These are phyloP conservation scores for Sugiyamaella floridensis DNA, from an alignment of 805 yeast species.

Conservation along the genomic window DNA sequence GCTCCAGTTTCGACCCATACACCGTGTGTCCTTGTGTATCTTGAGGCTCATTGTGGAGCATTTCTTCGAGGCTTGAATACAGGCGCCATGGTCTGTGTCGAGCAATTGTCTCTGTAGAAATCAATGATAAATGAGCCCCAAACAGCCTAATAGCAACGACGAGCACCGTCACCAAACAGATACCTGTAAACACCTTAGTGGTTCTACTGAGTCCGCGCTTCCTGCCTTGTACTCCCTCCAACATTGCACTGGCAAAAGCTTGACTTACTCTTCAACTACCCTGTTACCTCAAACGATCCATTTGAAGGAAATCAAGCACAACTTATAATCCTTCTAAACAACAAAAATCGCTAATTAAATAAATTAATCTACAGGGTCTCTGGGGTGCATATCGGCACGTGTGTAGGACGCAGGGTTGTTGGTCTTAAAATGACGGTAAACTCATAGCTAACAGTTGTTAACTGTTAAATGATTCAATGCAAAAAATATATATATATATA, in stretches of 20 bases:
- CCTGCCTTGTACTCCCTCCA: too few species aligned
- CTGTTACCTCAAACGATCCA: neutral
- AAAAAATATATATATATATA: conserved; percentile 1
- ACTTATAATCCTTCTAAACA: neutral
- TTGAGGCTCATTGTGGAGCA: neutral
- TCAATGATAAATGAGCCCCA: neutral
- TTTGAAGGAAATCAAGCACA: neutral
- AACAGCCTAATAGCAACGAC: neutral
- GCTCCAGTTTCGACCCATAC: conserved; percentile 15
- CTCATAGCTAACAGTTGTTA: neutral
- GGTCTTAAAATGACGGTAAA: neutral
- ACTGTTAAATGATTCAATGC: conserved; percentile 1
- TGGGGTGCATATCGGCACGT: neutral
- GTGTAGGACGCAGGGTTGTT: neutral
- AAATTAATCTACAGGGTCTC: neutral
- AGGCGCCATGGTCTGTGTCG: neutral
- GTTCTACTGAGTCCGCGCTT: too few species aligned
- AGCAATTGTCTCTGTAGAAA: neutral
- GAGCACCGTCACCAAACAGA: neutral
- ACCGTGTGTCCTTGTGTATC: conserved; percentile 2
- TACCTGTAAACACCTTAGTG: too few species aligned
- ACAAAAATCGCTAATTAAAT: neutral
- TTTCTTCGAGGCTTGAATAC: conserved; percentile 1
- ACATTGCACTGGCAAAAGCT: too few species aligned
- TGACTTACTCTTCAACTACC: too few species aligned